These are phyloP conservation scores for Exophiala calicioides DNA, from an alignment of 2,329 filamentous ascomycete species.

Conservation along the genomic window DNA sequence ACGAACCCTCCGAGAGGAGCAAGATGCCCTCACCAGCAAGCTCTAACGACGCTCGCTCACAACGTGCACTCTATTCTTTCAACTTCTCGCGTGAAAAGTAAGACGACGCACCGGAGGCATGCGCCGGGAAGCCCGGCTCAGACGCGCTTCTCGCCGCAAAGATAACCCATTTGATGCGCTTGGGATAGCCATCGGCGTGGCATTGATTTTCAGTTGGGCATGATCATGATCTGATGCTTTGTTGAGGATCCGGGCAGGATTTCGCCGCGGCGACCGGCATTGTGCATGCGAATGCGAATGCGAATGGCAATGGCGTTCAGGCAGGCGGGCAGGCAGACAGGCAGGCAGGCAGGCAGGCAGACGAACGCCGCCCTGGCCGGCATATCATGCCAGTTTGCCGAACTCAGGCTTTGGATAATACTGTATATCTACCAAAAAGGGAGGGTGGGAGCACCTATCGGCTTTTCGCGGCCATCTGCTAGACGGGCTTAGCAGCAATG, in stretches of 20 bases:
- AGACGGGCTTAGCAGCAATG: slow-evolving; percentile 23
- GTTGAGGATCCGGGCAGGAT: background rate
- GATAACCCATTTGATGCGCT: slow-evolving; percentile 18
- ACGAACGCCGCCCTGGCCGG: slow-evolving; percentile 1
- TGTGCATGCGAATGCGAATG: slow-evolving; percentile 8
- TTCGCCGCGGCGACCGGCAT: slow-evolving; percentile 1
- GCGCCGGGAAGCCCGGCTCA: too few relatives aligned
- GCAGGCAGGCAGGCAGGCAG: background rate
- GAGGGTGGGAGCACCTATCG: slow-evolving; percentile 9
- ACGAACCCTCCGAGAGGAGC: slow-evolving; percentile 35
- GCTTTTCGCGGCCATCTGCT: slow-evolving; percentile 9
- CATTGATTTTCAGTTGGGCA: slow-evolving; percentile 8
- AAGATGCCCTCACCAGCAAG: slow-evolving; percentile 19
- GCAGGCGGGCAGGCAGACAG: background rate
- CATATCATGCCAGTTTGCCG: slow-evolving; percentile 6
- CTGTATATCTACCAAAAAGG: slow-evolving; percentile 26
- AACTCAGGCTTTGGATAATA: slow-evolving; percentile 19
- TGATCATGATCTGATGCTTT: slow-evolving; percentile 11
- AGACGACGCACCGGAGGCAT: too few relatives aligned
- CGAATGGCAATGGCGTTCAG: slow-evolving; percentile 17
- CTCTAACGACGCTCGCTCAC: slow-evolving; percentile 10
- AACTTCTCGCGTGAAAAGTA: too few relatives aligned
- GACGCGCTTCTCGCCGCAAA: slow-evolving; percentile 4
- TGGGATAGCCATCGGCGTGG: slow-evolving; percentile 1
- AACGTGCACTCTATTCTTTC: background rate